Evolutionary conservation across 192 early-diverging fungal species (phyloP).

Genomic region (Coemansia sp.): DNA sequence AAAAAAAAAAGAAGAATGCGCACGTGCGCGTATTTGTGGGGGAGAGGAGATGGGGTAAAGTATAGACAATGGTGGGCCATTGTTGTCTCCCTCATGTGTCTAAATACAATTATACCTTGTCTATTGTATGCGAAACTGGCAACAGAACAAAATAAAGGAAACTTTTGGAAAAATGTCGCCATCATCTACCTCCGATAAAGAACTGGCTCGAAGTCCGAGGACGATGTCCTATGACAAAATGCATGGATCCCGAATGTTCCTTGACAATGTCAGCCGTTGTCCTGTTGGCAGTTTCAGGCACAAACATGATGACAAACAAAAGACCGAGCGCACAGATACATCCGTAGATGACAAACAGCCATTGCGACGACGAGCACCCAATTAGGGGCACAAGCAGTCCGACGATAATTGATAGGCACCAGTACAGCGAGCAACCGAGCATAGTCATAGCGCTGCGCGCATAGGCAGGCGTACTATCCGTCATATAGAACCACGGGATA

Average conservation of each 20-base stretch:
- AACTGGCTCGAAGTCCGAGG: neutral
- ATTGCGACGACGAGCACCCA: constrained; percentile 18
- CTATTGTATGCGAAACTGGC: neutral
- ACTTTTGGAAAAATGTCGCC: neutral
- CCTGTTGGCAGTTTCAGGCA: constrained; percentile 77
- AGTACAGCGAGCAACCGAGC: constrained; percentile 73
- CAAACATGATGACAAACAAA: constrained; percentile 62
- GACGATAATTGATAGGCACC: constrained; percentile 58
- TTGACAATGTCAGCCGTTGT: constrained; percentile 39
- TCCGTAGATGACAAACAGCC: constrained; percentile 66
- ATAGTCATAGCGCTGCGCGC: constrained; percentile 66
- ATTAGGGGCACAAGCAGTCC: constrained; percentile 59
- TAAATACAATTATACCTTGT: neutral
- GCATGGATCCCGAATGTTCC: constrained; percentile 32
- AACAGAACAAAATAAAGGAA: neutral
- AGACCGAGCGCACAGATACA: constrained; percentile 47
- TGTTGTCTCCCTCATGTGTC: constrained; percentile 4
- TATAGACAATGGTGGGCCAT: neutral
- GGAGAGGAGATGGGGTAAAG: no score
- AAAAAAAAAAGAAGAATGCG: neutral
- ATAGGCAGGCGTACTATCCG: constrained; percentile 72
- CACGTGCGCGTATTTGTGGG: neutral
- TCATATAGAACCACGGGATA: constrained; percentile 77
- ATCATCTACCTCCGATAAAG: neutral
- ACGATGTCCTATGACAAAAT: constrained; percentile 19